A percentile compares a stretch with the other conserved stretches of the same genome.
Conservation (phyloP, 1,139 yeast species). For the Pneumocystis murina region DNA sequence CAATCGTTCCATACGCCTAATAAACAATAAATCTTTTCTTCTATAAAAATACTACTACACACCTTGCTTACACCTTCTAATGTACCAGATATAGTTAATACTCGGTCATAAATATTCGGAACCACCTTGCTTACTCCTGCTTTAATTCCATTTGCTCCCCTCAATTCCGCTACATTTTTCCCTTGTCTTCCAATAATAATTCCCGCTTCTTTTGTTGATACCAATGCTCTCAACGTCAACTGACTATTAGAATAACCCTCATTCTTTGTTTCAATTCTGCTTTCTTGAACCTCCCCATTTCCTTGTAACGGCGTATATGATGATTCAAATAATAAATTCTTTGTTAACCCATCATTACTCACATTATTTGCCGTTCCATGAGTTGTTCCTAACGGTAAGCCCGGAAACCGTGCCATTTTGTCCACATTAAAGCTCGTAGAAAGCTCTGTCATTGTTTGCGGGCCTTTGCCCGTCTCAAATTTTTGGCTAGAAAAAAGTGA, state of each 20-base stretch:
- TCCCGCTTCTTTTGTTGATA: constrained; percentile 80
- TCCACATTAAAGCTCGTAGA: background rate
- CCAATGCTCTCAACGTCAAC: constrained; percentile 42
- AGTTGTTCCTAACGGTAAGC: background rate
- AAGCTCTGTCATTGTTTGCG: background rate
- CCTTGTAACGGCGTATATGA: background rate
- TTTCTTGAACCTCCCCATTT: background rate
- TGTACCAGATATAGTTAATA: constrained; percentile 69
- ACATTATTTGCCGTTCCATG: background rate
- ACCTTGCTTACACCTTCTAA: constrained; percentile 51
- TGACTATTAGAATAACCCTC: constrained; percentile 16
- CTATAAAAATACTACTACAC: background rate
- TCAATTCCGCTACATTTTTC: constrained; percentile 57
- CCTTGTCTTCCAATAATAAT: constrained; percentile 84
- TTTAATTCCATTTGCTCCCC: constrained; percentile 65
- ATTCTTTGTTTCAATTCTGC: background rate
- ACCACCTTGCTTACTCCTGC: constrained; percentile 80
- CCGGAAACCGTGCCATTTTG: background rate
- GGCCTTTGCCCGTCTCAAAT: background rate
- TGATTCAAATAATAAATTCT: background rate
- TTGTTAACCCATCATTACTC: background rate
- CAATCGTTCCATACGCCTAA: constrained; percentile 36
- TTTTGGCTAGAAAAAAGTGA: no score
- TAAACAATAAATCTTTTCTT: background rate
- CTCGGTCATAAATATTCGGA: constrained; percentile 72